Conservation (phyloP, 345 rosid genomes). For the Bruguiera parviflora region DNA sequence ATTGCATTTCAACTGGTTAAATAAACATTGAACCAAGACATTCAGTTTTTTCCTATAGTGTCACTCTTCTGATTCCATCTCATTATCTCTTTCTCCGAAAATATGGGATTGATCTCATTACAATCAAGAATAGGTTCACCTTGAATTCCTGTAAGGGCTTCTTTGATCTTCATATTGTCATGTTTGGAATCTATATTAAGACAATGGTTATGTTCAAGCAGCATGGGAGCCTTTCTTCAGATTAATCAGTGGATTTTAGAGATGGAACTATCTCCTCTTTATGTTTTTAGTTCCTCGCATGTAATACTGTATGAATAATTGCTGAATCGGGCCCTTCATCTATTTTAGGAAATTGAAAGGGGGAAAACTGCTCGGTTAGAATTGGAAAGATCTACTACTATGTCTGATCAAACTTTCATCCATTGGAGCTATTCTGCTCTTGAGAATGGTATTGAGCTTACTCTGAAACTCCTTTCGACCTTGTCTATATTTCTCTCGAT, state of each 20-base stretch:
- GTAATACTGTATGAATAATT: background rate
- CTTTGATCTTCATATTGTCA: background rate
- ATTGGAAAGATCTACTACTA: constrained; percentile 62
- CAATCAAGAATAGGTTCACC: too few species aligned
- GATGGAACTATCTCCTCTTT: background rate
- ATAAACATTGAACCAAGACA: too few species aligned
- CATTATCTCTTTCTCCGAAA: too few species aligned
- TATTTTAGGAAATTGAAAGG: constrained; percentile 74
- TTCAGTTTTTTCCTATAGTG: too few species aligned
- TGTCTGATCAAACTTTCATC: constrained; percentile 54
- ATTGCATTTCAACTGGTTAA: background rate
- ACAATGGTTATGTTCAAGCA: background rate
- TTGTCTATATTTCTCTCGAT: constrained; percentile 7
- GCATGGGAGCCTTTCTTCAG: background rate
- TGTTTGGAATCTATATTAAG: background rate
- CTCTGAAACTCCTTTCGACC: constrained; percentile 7
- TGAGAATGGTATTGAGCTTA: constrained; percentile 60
- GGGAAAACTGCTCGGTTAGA: constrained; percentile 84
- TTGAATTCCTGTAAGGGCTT: background rate
- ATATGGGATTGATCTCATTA: too few species aligned
- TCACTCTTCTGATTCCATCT: too few species aligned
- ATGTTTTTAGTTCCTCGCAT: background rate
- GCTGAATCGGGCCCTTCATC: constrained; percentile 1
- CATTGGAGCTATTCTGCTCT: constrained; percentile 52
- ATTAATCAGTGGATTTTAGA: too few species aligned